These are phyloP conservation scores for Zopfochytrium polystomum DNA, from an alignment of 371 early-diverging fungal genomes.

Conservation along the genomic window DNA sequence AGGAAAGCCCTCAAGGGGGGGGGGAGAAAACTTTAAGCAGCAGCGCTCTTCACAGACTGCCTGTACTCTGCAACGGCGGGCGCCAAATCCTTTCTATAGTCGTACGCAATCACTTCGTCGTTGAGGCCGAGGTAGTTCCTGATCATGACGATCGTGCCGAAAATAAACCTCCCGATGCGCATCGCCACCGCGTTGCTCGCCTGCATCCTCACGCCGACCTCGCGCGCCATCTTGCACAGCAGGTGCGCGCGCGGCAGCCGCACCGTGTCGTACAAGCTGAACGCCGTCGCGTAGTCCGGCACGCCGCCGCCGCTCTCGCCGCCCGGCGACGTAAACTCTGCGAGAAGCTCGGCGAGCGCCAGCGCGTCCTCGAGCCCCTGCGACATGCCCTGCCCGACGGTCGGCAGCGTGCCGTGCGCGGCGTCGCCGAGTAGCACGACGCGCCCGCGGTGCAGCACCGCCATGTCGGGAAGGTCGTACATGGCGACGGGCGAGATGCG, in stretches of 20 bases:
- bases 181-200: background rate
- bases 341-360: constrained; percentile 24
- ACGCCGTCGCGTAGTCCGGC: constrained; percentile 3
- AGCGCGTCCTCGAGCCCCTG: constrained; percentile 27
- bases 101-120: constrained; percentile 1
- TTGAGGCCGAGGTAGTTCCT: background rate
- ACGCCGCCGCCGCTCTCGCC: background rate
- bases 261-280: constrained; percentile 14
- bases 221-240: background rate
- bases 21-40: too few relatives aligned
- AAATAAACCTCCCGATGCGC: constrained; percentile 8
- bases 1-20: too few relatives aligned
- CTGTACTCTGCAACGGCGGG: background rate
- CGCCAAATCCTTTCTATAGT: constrained; percentile 2
- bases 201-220: background rate
- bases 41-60: background rate
- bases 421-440: constrained; percentile 33
- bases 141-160: constrained; percentile 1
- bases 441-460: constrained; percentile 14
- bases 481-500: constrained; percentile 4
- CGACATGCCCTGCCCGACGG: constrained; percentile 25
- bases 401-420: constrained; percentile 32
- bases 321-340: constrained; percentile 4
- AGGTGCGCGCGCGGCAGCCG: constrained; percentile 14
- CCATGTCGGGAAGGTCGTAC: constrained; percentile 17